Conservation (phyloP, 192 early-diverging fungal species). For the Cladochytrium replicatum region DNA sequence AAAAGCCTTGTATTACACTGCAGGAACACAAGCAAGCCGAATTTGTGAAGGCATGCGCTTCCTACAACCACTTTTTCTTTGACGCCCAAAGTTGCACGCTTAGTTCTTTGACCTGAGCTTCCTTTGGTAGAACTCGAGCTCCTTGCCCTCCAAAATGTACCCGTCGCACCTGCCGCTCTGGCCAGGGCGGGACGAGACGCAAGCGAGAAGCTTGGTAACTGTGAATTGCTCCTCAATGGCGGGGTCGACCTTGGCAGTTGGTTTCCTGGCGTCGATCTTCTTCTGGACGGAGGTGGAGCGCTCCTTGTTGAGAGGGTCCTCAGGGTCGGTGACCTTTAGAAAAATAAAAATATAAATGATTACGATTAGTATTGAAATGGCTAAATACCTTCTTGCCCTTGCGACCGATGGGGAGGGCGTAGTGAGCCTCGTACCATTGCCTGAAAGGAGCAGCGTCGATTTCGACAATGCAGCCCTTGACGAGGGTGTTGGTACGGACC, state of each 20-base stretch:
- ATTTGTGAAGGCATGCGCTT: too few relatives aligned
- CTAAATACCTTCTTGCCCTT: constrained; percentile 54
- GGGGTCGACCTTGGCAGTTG: constrained; percentile 71
- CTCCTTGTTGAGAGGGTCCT: constrained; percentile 61
- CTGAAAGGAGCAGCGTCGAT: constrained; percentile 99
- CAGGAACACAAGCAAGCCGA: too few relatives aligned
- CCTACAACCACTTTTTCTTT: too few relatives aligned
- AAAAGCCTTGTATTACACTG: too few relatives aligned
- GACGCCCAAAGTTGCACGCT: too few relatives aligned
- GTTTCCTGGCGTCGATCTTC: constrained; percentile 80
- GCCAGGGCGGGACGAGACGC: constrained; percentile 90
- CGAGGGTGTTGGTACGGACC: constrained; percentile 98
- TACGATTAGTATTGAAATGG: neutral
- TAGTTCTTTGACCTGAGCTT: constrained; percentile 67
- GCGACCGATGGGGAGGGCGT: constrained; percentile 79
- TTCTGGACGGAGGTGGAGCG: constrained; percentile 85
- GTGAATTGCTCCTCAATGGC: constrained; percentile 89
- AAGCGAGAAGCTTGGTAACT: constrained; percentile 44
- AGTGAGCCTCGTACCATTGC: constrained; percentile 99
- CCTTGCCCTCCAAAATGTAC: constrained; percentile 98
- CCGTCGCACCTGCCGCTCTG: constrained; percentile 97
- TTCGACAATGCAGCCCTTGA: constrained; percentile 92
- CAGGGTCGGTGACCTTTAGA: constrained; percentile 6
- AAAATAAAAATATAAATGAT: constrained; percentile 9
- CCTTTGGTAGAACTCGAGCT: constrained; percentile 96